Base-by-base conservation (phyloP, 306 rosid species). In the Prunus padus region DNA sequence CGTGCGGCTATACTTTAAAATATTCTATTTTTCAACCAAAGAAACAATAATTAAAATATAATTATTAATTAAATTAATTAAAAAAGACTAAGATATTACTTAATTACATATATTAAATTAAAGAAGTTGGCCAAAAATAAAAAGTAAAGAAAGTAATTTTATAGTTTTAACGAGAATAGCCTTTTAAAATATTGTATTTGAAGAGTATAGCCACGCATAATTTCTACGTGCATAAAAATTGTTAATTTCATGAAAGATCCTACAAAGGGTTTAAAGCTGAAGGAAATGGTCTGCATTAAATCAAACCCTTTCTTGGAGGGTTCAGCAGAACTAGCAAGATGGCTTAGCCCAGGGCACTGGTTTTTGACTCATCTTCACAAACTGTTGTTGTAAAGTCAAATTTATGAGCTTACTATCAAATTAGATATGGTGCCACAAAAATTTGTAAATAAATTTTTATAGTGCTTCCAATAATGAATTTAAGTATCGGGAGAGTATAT, bases 271-370 rank as follows among this genome's bases (percentile, higher is more conserved):
- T 30, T 28, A 28, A 11, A 31, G 49, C 26, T 64, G 15, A 64
- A 8, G 18, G 11, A 19, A 19, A 64, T 62, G 67, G 44, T 62
- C 22, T 26, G 28, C 18, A 30, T 28, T 26, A 62, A 62, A 62
- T 62, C 8, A 62, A 62, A 62, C 2, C 3, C 44, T 16, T 62
- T 20, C 67, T 12, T 13, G 67, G n/a, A 11, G n/a, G n/a, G 67
- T 62, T 62, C 67, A 13, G 15, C 20, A 62, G 19, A 62, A 62
- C 42, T 62, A 26, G 42, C n/a, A 30, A 8, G 26, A 59, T 59
- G 65, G 63, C 33, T 59, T 59, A 59, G 12, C 33, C 33, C 65
- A 59, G 65, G 65, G 65, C 33, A 23, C n/a, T 25, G 31, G 65
- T 13, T 23, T 6, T 59, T 59, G 11, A 25, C 5, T 37, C n/a